A percentile compares a stretch with the other conserved stretches of the same genome.
These are phyloP conservation scores for Keithomyces neogunnii DNA, from an alignment of 2,329 filamentous ascomycete species.

Conservation along the genomic window DNA sequence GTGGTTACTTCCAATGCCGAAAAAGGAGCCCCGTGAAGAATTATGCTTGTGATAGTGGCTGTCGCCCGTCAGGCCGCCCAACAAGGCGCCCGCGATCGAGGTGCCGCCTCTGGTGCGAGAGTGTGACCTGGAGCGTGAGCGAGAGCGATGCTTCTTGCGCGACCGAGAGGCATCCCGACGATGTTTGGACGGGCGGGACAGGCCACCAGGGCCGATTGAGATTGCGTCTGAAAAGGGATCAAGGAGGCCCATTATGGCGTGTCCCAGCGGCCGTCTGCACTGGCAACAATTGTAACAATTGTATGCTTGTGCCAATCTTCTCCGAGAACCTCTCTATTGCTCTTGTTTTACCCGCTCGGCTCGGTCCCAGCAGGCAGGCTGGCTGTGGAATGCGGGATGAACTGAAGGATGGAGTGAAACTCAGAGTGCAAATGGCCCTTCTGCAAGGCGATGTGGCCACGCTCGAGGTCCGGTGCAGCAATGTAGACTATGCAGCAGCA, in stretches of 20 bases:
- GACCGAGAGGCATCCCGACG: conserved; percentile 20
- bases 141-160: conserved; percentile 26
- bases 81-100: conserved; percentile 24
- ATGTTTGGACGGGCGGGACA: conserved; percentile 18
- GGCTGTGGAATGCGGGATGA: neutral
- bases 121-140: conserved; percentile 30
- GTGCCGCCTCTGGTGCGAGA: conserved; percentile 23
- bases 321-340: too few relatives aligned
- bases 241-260: conserved; percentile 20
- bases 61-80: conserved; percentile 19
- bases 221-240: conserved; percentile 19
- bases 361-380: too few relatives aligned
- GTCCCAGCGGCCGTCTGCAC: too few relatives aligned
- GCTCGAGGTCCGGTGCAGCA: neutral
- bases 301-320: too few relatives aligned
- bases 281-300: neutral
- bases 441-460: neutral
- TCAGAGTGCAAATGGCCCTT: neutral
- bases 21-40: conserved; percentile 36
- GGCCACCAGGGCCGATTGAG: conserved; percentile 6
- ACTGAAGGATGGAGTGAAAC: too few relatives aligned
- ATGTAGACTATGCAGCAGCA: neutral
- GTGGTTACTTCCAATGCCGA: conserved; percentile 32
- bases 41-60: conserved; percentile 31
- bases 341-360: too few relatives aligned